Evolutionary conservation across 208 protist genomes (phyloP), one percentile per base, ranked within the genome.

Genomic region (Leptomonas seymouri): DNA sequence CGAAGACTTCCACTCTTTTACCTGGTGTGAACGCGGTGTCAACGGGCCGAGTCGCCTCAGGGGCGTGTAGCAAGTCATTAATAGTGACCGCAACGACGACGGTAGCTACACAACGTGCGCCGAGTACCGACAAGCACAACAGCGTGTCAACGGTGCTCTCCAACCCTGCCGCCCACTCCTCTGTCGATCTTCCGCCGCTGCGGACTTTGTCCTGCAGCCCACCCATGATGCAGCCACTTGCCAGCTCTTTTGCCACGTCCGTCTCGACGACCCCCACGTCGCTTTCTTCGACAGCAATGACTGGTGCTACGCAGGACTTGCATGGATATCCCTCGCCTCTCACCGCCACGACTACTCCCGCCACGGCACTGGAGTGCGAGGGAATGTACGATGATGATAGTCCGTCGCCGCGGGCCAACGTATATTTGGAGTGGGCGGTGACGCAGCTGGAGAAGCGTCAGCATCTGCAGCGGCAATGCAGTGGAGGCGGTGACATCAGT

Each of bases 331-430:
- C 41, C 3, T n/a, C 41, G 8, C 21, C 34, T 41, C 15, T 41
- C 7, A 30, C 28, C n/a, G 14, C 41, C n/a, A 62, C 56, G 15
- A 20, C 30, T 23, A 45, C 34, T 18, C 25, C 59, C 30, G 59
- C 59, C 49, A 48, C 61, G 0, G 61, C 61, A 34, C 55, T 67
- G 46, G 23, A 57, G 28, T 46, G 48, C 23, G 64, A 20, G 11
- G 64, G n/a, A 4, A 23, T 61, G 36, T 72, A 72, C 56, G 56
- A 72, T 46, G 67, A 72, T 48, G 67, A 72, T 56, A 72, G 67
- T 48, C 67, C 67, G 0, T 63, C 55, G 14, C 67, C 67, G 16
- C 45, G 44, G 14, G 67, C 67, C n/a, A 56, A 64, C 36, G 21
- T 72, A 3, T 72, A 72, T 39, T 46, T 72, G 8, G 67, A 72